Percentiles rank a stretch among this genome's conserved stretches.
Evolutionary conservation across 805 yeast species (phyloP).

Genomic region (Starmerella bombicola): DNA sequence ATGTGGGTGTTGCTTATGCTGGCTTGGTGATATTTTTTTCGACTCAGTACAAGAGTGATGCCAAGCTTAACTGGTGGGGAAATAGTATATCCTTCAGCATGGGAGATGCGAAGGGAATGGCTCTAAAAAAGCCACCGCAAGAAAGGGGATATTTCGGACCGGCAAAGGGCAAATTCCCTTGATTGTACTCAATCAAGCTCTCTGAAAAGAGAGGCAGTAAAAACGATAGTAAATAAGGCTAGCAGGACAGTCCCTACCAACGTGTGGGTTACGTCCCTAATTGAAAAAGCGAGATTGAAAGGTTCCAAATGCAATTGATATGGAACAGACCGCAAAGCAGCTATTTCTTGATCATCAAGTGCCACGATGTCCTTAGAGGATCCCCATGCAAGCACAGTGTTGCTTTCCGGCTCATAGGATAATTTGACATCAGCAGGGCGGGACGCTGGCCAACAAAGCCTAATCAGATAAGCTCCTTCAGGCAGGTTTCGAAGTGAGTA

Average conservation of each 20-base stretch:
- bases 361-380: slow-evolving; percentile 12
- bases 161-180: slow-evolving; percentile 15
- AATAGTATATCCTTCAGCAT: slow-evolving; percentile 23
- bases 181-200: not conserved
- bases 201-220: slow-evolving; percentile 1
- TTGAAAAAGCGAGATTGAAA: not conserved
- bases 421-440: slow-evolving; percentile 24
- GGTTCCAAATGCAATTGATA: slow-evolving; percentile 7
- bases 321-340: slow-evolving; percentile 4
- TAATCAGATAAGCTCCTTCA: slow-evolving; percentile 23
- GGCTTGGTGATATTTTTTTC: slow-evolving; percentile 37
- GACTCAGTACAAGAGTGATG: slow-evolving; percentile 28
- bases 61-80: slow-evolving; percentile 41
- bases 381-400: slow-evolving; percentile 5
- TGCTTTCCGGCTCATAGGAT: slow-evolving; percentile 10
- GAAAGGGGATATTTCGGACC: slow-evolving; percentile 20
- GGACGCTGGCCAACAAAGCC: slow-evolving; percentile 30
- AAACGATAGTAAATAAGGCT: not conserved
- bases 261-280: slow-evolving; percentile 12
- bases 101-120: slow-evolving; percentile 15
- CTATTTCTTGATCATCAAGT: not conserved
- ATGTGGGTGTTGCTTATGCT: slow-evolving; percentile 41
- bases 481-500: not conserved
- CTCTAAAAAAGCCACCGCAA: slow-evolving; percentile 18
- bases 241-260: not conserved